phyloP scores from a whole-genome alignment of 192 early-diverging fungal species.

The Neocallimastix lanati region DNA sequence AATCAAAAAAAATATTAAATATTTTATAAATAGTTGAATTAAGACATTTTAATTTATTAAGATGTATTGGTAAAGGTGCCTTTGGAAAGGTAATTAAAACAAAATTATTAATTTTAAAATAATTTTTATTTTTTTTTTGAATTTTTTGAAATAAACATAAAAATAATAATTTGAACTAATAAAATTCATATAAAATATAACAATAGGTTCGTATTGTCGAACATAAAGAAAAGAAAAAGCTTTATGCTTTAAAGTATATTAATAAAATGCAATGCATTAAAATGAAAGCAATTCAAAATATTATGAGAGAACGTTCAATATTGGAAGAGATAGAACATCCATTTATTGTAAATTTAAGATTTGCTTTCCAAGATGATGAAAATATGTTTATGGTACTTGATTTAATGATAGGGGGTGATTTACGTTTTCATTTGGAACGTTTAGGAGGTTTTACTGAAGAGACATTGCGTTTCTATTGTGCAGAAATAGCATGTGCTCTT shows the following conservation, averaged over 20 bases:
- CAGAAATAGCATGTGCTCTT: conserved; percentile 66
- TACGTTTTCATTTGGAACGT: conserved; percentile 71
- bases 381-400: conserved; percentile 81
- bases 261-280: conserved; percentile 82
- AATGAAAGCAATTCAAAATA: conserved; percentile 71
- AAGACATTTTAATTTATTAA: conserved; percentile 72
- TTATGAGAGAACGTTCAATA: conserved; percentile 72
- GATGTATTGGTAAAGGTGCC: conserved; percentile 82
- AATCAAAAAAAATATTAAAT: too few species aligned
- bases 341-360: conserved; percentile 13
- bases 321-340: conserved; percentile 71
- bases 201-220: conserved; percentile 74
- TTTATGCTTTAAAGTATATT: conserved; percentile 95
- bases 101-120: too few species aligned
- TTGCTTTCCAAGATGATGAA: neutral
- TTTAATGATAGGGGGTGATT: conserved; percentile 86
- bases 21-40: conserved; percentile 41
- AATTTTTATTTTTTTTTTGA: too few species aligned
- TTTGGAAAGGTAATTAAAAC: conserved; percentile 54
- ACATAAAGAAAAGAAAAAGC: conserved; percentile 52
- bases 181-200: too few species aligned
- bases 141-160: too few species aligned
- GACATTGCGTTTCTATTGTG: conserved; percentile 67
- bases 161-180: too few species aligned
- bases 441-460: conserved; percentile 51